These are phyloP conservation scores for Xylariaceae sp. DNA, from an alignment of 2,329 filamentous ascomycete genomes.

Conservation along the genomic window DNA sequence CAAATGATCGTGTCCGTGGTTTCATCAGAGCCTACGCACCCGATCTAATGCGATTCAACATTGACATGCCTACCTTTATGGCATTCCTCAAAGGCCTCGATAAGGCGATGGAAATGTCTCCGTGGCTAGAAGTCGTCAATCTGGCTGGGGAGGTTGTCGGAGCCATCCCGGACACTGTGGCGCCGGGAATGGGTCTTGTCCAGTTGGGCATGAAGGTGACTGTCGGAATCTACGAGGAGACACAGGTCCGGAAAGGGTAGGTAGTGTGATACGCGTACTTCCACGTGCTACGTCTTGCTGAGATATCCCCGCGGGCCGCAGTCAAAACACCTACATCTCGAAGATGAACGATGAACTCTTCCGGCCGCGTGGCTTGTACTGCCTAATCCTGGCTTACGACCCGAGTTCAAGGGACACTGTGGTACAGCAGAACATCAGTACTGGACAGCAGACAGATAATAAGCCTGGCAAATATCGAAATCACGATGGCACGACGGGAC, in stretches of 20 bases:
- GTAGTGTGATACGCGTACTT: neutral
- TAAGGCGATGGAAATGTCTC: conserved; percentile 8
- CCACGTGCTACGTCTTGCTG: neutral
- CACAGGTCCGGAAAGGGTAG: conserved; percentile 9
- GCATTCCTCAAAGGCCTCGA: conserved; percentile 16
- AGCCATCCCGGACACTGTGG: neutral
- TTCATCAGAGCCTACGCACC: conserved; percentile 20
- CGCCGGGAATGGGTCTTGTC: conserved; percentile 1
- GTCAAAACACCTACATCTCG: conserved; percentile 13
- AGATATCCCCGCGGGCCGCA: conserved; percentile 1
- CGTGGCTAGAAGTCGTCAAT: conserved; percentile 3
- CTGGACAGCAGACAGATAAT: too few species aligned
- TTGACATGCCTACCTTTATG: conserved; percentile 17
- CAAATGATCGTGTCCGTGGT: conserved; percentile 13
- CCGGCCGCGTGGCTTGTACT: conserved; percentile 17
- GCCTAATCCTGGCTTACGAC: conserved; percentile 15
- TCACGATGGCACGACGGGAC: conserved; percentile 10
- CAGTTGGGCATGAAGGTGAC: conserved; percentile 5
- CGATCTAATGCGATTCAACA: conserved; percentile 12
- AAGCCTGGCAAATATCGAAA: conserved; percentile 3
- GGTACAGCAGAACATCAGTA: neutral
- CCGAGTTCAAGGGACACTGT: conserved; percentile 1
- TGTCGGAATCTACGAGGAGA: conserved; percentile 7
- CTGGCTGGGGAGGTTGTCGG: conserved; percentile 1
- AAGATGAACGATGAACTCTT: conserved; percentile 20